Base-by-base conservation (phyloP, 164 flowering plant genomes). In the Magnolia changhungtana region DNA sequence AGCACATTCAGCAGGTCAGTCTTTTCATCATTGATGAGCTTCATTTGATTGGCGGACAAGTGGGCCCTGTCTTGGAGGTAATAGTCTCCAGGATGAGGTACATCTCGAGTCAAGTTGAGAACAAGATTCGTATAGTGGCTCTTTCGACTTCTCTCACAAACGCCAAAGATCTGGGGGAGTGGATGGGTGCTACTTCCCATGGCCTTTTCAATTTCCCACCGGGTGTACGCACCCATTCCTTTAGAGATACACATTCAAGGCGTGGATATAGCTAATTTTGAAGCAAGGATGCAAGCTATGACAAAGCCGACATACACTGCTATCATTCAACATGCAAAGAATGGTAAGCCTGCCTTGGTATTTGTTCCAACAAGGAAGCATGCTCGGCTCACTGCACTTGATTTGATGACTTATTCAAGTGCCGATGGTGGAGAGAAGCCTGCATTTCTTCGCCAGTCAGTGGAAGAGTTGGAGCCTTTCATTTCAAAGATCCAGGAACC, bases 271-370 rank as follows among this genome's bases (percentile, higher is more conserved):
- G 88, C 94, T 45, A 94, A 96, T 84, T 96, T 93, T 84, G 99
- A 96, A 77, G 98, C 98, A 19, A 91, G 98, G 87, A 94, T 94
- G 99, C 98, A 90, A 76, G 98, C 99, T 51, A 96, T 96, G 99
- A 88, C 96, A 7, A 93, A 91, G 77, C 97, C 98, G 1, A 91
- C 99, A 10, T 94, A 91, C 82, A 92, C 98, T 31, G 92, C 98
- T 18, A 89, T 94, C 45, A 85, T 88, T 37, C 98, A 94, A 74
- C 96, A 96, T 82, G 95, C 98, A 23, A 92, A 85, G 86, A 88
- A 85, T 77, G 89, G 84, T 70, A 92, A 93, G 79, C 97, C 99
- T 74, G 98, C 99, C 24, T 82, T 94, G 67, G 95, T 96, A 3
- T 96, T 86, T 84, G 98, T 91, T 79, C 98, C 99, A 8, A 94